A percentile compares a stretch with the other conserved stretches of the same genome.
Evolutionary conservation across 768 basidiomycete genomes (phyloP).

Genomic region (Cyclocybe aegerita): DNA sequence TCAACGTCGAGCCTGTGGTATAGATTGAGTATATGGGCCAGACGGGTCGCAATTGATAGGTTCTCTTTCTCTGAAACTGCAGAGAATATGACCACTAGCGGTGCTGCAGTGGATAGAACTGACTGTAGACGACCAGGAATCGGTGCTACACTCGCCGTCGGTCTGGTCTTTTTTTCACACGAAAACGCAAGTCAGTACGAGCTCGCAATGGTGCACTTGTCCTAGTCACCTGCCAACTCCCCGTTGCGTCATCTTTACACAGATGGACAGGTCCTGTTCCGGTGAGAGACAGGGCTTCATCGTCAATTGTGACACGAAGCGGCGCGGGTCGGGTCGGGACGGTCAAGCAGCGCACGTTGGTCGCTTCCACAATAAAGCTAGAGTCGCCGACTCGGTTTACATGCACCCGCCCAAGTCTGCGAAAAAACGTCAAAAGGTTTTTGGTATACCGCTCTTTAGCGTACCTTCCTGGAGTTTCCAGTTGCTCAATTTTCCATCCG

Average conservation of each 20-base stretch:
- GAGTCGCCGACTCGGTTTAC: conserved; percentile 16
- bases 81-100: conserved; percentile 59
- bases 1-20: conserved; percentile 73
- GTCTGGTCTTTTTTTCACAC: conserved; percentile 2
- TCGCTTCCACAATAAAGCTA: conserved; percentile 12
- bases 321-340: background rate
- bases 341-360: conserved; percentile 19
- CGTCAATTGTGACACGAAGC: conserved; percentile 5
- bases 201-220: background rate
- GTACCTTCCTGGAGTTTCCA: conserved; percentile 70
- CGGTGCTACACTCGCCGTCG: conserved; percentile 9
- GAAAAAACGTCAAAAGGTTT: background rate
- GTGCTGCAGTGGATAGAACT: conserved; percentile 54
- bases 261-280: too few species aligned
- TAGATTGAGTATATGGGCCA: conserved; percentile 64
- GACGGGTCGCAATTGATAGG: conserved; percentile 56
- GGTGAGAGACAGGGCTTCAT: too few species aligned
- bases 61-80: conserved; percentile 24
- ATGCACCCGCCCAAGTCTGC: conserved; percentile 38
- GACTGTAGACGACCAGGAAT: conserved; percentile 62
- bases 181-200: background rate
- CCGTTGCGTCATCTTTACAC: conserved; percentile 6
- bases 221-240: conserved; percentile 16
- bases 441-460: conserved; percentile 12
- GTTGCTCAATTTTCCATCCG: conserved; percentile 64